Evolutionary conservation across 768 basidiomycete genomes (phyloP).

Genomic region (Boletellus ananiceps): DNA sequence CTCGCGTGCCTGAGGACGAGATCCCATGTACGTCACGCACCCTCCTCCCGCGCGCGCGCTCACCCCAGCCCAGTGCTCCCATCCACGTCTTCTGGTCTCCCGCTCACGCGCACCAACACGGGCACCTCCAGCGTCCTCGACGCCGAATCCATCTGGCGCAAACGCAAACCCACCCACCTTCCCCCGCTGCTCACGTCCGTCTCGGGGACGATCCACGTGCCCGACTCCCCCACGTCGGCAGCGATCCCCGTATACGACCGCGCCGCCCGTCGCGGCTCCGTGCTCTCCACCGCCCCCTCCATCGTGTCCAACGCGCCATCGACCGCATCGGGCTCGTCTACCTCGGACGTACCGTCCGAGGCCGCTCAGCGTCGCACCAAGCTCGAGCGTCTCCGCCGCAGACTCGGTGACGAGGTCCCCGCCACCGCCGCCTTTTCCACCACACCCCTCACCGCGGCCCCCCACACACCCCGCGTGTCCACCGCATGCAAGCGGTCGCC

Average conservation of each 20-base stretch:
- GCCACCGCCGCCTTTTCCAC: conserved; percentile 54
- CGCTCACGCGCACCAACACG: neutral
- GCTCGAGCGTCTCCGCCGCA: conserved; percentile 59
- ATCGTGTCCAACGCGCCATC: conserved; percentile 17
- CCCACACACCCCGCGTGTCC: conserved; percentile 1
- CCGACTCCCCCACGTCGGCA: conserved; percentile 3
- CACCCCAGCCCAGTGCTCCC: neutral
- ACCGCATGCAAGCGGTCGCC: neutral
- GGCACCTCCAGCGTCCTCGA: neutral
- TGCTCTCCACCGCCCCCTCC: conserved; percentile 18
- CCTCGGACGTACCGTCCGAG: conserved; percentile 31
- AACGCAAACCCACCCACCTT: conserved; percentile 27
- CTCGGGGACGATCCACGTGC: neutral
- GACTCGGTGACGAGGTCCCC: conserved; percentile 61
- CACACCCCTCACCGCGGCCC: conserved; percentile 7
- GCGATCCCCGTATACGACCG: conserved; percentile 5
- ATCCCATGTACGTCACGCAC: neutral
- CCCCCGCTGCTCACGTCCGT: conserved; percentile 23
- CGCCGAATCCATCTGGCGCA: conserved; percentile 19
- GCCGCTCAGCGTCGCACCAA: conserved; percentile 46
- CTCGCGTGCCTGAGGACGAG: conserved; percentile 46
- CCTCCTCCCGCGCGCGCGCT: neutral
- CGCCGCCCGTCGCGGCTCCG: conserved; percentile 15
- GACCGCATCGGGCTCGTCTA: conserved; percentile 20
- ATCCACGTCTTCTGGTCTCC: conserved; percentile 1